These are phyloP conservation scores for Mrakiaceae sp. DNA, from an alignment of 1,284 basidiomycete species.

Conservation along the genomic window DNA sequence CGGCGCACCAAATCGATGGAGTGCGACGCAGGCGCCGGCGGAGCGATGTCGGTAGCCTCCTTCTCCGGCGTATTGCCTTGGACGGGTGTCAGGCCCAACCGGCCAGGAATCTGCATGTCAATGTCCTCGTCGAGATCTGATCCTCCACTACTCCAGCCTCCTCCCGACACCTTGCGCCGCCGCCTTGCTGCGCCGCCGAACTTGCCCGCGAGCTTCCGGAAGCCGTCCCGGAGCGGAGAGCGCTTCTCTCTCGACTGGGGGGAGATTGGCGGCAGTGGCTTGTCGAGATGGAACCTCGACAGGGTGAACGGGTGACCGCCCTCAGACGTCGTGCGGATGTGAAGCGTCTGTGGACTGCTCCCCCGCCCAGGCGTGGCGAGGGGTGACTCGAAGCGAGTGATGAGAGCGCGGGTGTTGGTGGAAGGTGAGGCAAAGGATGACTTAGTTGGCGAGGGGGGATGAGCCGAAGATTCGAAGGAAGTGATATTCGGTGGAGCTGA, in stretches of 20 bases:
- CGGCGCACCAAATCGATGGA: too few relatives aligned
- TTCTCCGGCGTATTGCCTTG: not conserved
- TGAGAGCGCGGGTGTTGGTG: slow-evolving; percentile 2
- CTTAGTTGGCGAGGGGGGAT: not conserved
- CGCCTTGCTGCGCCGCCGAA: not conserved
- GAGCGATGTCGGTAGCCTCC: not conserved
- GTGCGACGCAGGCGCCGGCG: too few relatives aligned
- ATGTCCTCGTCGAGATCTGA: not conserved
- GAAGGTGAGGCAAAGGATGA: not conserved
- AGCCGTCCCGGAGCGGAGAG: slow-evolving; percentile 7
- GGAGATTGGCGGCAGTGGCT: slow-evolving; percentile 9
- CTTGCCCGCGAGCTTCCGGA: slow-evolving; percentile 9
- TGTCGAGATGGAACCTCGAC: slow-evolving; percentile 8
- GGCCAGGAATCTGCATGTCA: not conserved
- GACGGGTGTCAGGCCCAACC: not conserved
- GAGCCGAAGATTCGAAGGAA: not conserved
- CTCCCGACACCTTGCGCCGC: not conserved
- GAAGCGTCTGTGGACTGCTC: not conserved
- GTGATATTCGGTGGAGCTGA: not conserved
- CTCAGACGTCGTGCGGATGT: not conserved
- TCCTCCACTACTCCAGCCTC: not conserved
- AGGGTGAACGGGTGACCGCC: not conserved
- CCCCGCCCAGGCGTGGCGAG: not conserved
- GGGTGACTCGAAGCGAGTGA: slow-evolving; percentile 1
- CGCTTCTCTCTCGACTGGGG: not conserved